Evolutionary conservation across 2,329 filamentous ascomycete genomes (phyloP).

Genomic region (Trichoderma oligosporum): DNA sequence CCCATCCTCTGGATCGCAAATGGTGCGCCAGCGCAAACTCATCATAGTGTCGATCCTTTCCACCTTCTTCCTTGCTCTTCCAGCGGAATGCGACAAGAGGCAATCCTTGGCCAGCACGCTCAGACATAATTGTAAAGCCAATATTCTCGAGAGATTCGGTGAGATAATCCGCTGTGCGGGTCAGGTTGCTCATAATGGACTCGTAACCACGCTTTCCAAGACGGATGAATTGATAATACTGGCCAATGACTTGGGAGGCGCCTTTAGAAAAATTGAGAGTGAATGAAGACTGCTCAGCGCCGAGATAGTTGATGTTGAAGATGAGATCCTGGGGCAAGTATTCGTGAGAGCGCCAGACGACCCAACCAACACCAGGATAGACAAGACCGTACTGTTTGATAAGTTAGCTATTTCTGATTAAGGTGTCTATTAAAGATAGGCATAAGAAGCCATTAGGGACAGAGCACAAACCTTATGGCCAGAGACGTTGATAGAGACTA

Average conservation of each 20-base stretch:
- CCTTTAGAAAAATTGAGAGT: constrained; percentile 97
- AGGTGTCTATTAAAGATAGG: too few relatives aligned
- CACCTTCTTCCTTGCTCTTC: constrained; percentile 47
- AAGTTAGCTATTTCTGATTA: not conserved
- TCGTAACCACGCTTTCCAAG: constrained; percentile 90
- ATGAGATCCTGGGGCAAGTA: constrained; percentile 86
- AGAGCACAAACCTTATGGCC: constrained; percentile 69
- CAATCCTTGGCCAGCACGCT: constrained; percentile 71
- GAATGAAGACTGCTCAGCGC: constrained; percentile 91
- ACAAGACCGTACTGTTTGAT: constrained; percentile 54
- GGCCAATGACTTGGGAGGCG: constrained; percentile 88
- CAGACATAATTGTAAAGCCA: constrained; percentile 85
- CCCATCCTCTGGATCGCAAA: constrained; percentile 82
- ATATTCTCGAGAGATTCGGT: constrained; percentile 66
- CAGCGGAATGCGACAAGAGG: constrained; percentile 89
- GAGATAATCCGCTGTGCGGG: constrained; percentile 84
- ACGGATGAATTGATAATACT: constrained; percentile 96
- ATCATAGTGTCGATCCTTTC: constrained; percentile 58
- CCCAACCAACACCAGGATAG: constrained; percentile 93
- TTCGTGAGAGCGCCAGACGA: constrained; percentile 80
- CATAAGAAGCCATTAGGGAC: constrained; percentile 26
- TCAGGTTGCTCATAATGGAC: constrained; percentile 91
- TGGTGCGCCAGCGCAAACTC: constrained; percentile 81
- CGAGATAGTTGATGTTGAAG: constrained; percentile 99
- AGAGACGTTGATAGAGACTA: constrained; percentile 90